These are phyloP conservation scores for Saposhnikovia divaricata DNA, from an alignment of 129 eudicot genomes.

Conservation along the genomic window DNA sequence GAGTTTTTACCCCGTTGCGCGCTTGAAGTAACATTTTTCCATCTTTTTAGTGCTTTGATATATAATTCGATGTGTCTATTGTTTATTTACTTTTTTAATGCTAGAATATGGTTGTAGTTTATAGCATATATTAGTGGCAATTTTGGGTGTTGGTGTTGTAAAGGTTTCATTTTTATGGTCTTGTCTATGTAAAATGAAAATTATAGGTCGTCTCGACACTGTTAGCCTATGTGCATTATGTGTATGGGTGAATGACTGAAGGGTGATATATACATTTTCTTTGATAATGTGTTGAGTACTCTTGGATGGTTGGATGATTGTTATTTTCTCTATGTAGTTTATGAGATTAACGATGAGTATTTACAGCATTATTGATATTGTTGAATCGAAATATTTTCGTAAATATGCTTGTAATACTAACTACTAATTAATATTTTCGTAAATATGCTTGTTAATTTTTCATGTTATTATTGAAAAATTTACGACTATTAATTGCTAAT, in stretches of 20 bases:
- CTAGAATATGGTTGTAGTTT: too few relatives aligned
- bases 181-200: too few relatives aligned
- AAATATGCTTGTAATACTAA: neutral
- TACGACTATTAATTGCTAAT: neutral
- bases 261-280: neutral
- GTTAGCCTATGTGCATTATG: neutral
- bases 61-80: too few relatives aligned
- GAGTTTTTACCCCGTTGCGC: too few relatives aligned
- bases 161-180: too few relatives aligned
- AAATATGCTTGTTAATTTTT: neutral
- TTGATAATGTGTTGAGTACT: neutral
- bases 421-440: neutral
- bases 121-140: too few relatives aligned
- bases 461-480: neutral
- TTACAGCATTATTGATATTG: neutral
- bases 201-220: neutral
- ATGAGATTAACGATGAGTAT: neutral
- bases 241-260: neutral
- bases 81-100: too few relatives aligned
- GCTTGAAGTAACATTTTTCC: too few relatives aligned
- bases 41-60: too few relatives aligned
- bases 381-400: neutral
- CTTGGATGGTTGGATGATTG: neutral
- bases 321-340: neutral
- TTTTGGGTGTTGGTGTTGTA: too few relatives aligned